These are phyloP conservation scores for Gyromitra esculenta DNA, from an alignment of 2,329 filamentous ascomycete genomes.

Conservation along the genomic window DNA sequence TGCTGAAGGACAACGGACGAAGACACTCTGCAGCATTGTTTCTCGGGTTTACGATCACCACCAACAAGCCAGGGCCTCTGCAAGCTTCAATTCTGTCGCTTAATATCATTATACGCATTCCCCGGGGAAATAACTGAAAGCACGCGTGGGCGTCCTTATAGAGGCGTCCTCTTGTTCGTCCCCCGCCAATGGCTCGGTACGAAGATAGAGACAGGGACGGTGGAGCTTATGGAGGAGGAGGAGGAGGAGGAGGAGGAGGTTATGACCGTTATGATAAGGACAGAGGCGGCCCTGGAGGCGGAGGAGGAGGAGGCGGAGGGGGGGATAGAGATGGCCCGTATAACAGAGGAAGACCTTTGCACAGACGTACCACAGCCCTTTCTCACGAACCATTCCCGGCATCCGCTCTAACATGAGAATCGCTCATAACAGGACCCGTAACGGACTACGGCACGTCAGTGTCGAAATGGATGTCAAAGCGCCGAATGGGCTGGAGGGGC, in stretches of 20 bases:
- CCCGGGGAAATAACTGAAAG: not conserved
- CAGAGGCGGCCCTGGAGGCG: slow-evolving; percentile 32
- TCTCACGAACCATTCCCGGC: slow-evolving; percentile 5
- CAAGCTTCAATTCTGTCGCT: not conserved
- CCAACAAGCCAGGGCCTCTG: not conserved
- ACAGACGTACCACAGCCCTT: slow-evolving; percentile 44
- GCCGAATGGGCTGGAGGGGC: slow-evolving; percentile 78
- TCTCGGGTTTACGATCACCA: not conserved
- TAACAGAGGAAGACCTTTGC: slow-evolving; percentile 53
- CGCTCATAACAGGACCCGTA: slow-evolving; percentile 73
- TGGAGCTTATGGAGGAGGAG: slow-evolving; percentile 57
- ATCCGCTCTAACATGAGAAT: slow-evolving; percentile 21
- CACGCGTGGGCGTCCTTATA: not conserved
- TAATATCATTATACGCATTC: not conserved
- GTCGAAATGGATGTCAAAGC: slow-evolving; percentile 88
- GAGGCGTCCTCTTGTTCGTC: not conserved
- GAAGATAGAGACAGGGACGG: slow-evolving; percentile 53
- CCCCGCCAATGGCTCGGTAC: slow-evolving; percentile 44
- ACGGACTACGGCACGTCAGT: slow-evolving; percentile 93
- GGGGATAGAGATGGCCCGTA: slow-evolving; percentile 52
- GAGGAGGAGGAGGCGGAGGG: slow-evolving; percentile 34
- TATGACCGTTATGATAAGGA: slow-evolving; percentile 61
- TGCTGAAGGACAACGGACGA: slow-evolving; percentile 26
- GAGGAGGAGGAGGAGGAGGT: slow-evolving; percentile 58
- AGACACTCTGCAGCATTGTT: not conserved